These are phyloP conservation scores for Trapa bicornis DNA, from an alignment of 345 rosid species.

Conservation along the genomic window DNA sequence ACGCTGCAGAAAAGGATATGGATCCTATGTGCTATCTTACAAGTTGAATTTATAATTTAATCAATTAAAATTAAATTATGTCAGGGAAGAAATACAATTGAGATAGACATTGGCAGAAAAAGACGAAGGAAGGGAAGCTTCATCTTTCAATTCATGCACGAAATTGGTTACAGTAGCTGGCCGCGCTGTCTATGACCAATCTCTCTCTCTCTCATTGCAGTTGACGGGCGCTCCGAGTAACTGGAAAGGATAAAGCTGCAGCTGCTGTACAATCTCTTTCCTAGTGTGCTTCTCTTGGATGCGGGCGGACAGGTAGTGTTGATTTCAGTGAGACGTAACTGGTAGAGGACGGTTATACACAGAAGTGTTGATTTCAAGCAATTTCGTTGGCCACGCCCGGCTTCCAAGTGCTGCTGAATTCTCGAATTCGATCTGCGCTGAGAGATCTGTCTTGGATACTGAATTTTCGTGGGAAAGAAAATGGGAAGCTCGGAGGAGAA, in stretches of 20 bases:
- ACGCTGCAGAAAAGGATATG: too few species aligned
- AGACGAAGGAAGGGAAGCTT: too few species aligned
- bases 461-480: neutral
- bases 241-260: neutral
- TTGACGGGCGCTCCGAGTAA: neutral
- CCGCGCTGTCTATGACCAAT: neutral
- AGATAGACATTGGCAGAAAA: too few species aligned
- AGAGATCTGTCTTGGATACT: neutral
- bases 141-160: too few species aligned
- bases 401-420: neutral
- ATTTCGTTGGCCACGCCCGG: neutral
- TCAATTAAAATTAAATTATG: too few species aligned
- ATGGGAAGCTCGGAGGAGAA: constrained; percentile 70
- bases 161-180: neutral
- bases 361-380: neutral
- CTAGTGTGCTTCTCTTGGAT: neutral
- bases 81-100: too few species aligned
- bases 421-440: neutral
- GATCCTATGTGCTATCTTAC: too few species aligned
- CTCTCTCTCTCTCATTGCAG: neutral
- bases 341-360: neutral
- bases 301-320: neutral
- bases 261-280: too few species aligned
- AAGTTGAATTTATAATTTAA: too few species aligned
- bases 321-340: neutral